Evolutionary conservation across 164 flowering plant species (phyloP), one percentile per base, ranked within the genome.

Genomic region (Stephania cephalantha): DNA sequence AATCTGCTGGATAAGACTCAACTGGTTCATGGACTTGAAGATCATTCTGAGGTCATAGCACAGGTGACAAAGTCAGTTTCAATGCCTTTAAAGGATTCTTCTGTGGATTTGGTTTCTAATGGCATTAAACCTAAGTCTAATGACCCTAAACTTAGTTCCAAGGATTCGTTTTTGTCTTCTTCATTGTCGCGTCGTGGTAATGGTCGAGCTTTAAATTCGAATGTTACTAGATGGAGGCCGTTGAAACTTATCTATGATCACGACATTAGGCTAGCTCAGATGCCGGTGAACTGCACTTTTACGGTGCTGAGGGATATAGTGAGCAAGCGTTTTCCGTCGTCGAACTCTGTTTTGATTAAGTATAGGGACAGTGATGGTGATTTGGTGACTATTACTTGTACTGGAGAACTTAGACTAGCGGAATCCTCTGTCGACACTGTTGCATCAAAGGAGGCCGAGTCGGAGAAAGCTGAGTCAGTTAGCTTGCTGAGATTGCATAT

Each of bases 191-290:
- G 75, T 50, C 71, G 78, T 4, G 65, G 42, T 73, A 82, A 52
- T 52, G 82, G 77, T 76, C 75, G 73, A 76, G 31, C 72, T 69
- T 52, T 46, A 12, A 81, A 31, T 11, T 42, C 82, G 29, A 68
- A 75, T 71, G 75, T 61, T n/a, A 77, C 83, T n/a, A 84, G 66
- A 2, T 87, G 85, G 88, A 87, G 99, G 85, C 88, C 86, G 12
- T 75, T 96, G 87, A 96, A 96, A 83, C 92, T 96, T 81, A 93
- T 94, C 63, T 94, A 96, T 83, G 99, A 85, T 81, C 98, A 94
- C 82, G 99, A 96, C 80, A 94, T 96, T 68, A 87, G 99, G 79
- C 93, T 92, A 46, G 91, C 97, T 0, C 88, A 87, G 70, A 91
- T 96, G 97, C 98, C 98, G 0, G 93, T 84, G 52, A 86, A 79